phyloP scores from a whole-genome alignment of 495 filamentous ascomycete genomes.

The Daldinia loculata region DNA sequence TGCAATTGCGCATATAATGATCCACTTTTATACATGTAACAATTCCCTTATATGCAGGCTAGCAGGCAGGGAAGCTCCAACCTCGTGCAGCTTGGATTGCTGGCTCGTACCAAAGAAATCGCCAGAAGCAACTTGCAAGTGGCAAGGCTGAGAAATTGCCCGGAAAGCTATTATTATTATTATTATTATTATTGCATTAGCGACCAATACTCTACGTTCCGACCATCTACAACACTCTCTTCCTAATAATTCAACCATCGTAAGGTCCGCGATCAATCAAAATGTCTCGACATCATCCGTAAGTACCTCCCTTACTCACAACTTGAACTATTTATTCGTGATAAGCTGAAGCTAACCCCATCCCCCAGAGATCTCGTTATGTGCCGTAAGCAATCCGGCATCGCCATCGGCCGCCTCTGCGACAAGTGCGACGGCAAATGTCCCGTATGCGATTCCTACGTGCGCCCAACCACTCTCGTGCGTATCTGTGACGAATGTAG shows the following conservation, averaged over 20 bases:
- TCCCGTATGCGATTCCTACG: slow-evolving; percentile 98
- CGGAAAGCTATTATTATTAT: slow-evolving; percentile 25
- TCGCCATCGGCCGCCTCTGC: slow-evolving; percentile 97
- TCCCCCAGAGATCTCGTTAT: slow-evolving; percentile 90
- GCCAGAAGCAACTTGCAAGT: slow-evolving; percentile 34
- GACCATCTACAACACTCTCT: slow-evolving; percentile 1
- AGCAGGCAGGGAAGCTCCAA: slow-evolving; percentile 15
- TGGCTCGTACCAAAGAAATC: slow-evolving; percentile 28
- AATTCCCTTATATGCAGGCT: slow-evolving; percentile 11
- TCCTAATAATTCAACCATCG: slow-evolving; percentile 20
- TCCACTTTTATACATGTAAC: slow-evolving; percentile 21
- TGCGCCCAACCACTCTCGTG: slow-evolving; percentile 94
- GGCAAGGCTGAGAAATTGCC: slow-evolving; percentile 50
- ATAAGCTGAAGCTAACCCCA: slow-evolving; percentile 43
- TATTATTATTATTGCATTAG: neutral
- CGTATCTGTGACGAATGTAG: slow-evolving; percentile 99
- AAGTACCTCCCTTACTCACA: slow-evolving; percentile 49
- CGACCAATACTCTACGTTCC: neutral
- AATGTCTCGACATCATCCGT: slow-evolving; percentile 85
- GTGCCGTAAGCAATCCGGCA: slow-evolving; percentile 99
- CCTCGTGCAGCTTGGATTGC: slow-evolving; percentile 20
- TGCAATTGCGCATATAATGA: slow-evolving; percentile 27
- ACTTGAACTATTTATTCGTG: slow-evolving; percentile 50
- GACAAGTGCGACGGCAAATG: slow-evolving; percentile 99
- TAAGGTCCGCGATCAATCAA: slow-evolving; percentile 17